A percentile compares a stretch with the other conserved stretches of the same genome.
Evolutionary conservation across 2,329 filamentous ascomycete genomes (phyloP).

Genomic region (Aspergillus spinulosporus): DNA sequence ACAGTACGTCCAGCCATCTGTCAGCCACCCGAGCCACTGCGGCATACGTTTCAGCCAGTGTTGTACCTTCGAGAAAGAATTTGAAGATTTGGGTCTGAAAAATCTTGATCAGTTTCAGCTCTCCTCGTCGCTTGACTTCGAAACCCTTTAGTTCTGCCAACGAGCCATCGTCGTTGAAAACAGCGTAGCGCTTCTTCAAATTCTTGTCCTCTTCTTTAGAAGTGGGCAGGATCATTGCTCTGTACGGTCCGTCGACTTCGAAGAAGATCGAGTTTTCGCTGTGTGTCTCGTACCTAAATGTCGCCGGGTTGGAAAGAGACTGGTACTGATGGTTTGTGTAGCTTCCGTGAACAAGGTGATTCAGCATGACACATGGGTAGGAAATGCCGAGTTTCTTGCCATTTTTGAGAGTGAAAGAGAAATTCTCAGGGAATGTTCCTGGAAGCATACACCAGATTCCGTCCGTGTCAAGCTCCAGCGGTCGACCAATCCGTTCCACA

Average conservation of each 20-base stretch:
- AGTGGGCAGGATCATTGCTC: slow-evolving; percentile 93
- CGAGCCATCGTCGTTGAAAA: slow-evolving; percentile 97
- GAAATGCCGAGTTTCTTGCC: slow-evolving; percentile 97
- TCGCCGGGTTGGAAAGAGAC: slow-evolving; percentile 74
- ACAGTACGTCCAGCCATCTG: slow-evolving; percentile 91
- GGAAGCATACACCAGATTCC: slow-evolving; percentile 99
- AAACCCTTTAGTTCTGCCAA: slow-evolving; percentile 96
- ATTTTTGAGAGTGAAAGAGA: slow-evolving; percentile 87
- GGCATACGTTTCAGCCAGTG: slow-evolving; percentile 82
- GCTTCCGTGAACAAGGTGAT: slow-evolving; percentile 88
- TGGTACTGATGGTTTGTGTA: slow-evolving; percentile 99
- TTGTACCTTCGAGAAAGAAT: slow-evolving; percentile 91
- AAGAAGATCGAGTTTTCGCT: slow-evolving; percentile 99
- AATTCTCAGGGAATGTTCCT: slow-evolving; percentile 94
- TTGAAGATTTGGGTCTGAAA: slow-evolving; percentile 99
- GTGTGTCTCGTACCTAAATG: slow-evolving; percentile 90
- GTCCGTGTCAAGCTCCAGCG: slow-evolving; percentile 92
- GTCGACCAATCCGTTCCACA: slow-evolving; percentile 88
- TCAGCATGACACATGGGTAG: slow-evolving; percentile 98
- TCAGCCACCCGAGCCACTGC: slow-evolving; percentile 95
- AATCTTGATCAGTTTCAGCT: slow-evolving; percentile 98
- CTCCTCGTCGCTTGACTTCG: slow-evolving; percentile 94
- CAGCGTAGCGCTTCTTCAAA: slow-evolving; percentile 97
- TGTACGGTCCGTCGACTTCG: slow-evolving; percentile 97
- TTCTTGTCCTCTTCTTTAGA: slow-evolving; percentile 99